Percentiles rank a stretch among this genome's conserved stretches.
These are phyloP conservation scores for Diplodia mutila DNA, from an alignment of 2,329 filamentous ascomycete species.

Conservation along the genomic window DNA sequence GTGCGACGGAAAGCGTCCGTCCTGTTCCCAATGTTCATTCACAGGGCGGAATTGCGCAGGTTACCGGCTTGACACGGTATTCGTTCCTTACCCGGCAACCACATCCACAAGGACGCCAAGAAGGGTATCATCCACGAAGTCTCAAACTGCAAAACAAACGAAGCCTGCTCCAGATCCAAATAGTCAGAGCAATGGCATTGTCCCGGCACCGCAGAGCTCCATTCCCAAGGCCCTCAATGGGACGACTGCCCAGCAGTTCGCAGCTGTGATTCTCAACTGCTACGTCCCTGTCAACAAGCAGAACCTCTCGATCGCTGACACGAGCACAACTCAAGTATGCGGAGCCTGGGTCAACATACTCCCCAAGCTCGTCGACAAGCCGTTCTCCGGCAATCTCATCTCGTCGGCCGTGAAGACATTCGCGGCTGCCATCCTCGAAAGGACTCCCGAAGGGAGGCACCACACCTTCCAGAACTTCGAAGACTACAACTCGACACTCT, in stretches of 20 bases:
- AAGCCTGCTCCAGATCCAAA: too few relatives aligned
- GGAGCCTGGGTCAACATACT: slow-evolving; percentile 49
- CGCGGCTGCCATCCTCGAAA: slow-evolving; percentile 36
- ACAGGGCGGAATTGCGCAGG: slow-evolving; percentile 33
- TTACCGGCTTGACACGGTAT: slow-evolving; percentile 32
- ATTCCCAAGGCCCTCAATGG: background rate
- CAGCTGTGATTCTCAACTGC: slow-evolving; percentile 23
- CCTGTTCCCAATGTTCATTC: slow-evolving; percentile 33
- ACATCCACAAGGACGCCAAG: background rate
- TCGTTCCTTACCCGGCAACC: slow-evolving; percentile 28
- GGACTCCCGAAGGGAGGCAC: slow-evolving; percentile 30
- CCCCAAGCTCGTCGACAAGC: slow-evolving; percentile 35
- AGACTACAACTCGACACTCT: slow-evolving; percentile 39
- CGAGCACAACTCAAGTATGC: slow-evolving; percentile 35
- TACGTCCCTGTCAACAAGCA: slow-evolving; percentile 27
- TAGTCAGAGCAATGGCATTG: too few relatives aligned
- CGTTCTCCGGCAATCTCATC: slow-evolving; percentile 31
- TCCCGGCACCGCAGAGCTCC: too few relatives aligned
- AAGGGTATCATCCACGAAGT: background rate
- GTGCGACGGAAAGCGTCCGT: slow-evolving; percentile 36
- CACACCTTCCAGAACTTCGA: slow-evolving; percentile 34
- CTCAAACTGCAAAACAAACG: background rate
- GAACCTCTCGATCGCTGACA: slow-evolving; percentile 30
- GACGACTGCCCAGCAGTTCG: slow-evolving; percentile 3
- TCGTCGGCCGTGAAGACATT: slow-evolving; percentile 41